A percentile compares a stretch with the other conserved stretches of the same genome.
Conservation (phyloP, 495 filamentous ascomycete species). For the Thozetella sp. region DNA sequence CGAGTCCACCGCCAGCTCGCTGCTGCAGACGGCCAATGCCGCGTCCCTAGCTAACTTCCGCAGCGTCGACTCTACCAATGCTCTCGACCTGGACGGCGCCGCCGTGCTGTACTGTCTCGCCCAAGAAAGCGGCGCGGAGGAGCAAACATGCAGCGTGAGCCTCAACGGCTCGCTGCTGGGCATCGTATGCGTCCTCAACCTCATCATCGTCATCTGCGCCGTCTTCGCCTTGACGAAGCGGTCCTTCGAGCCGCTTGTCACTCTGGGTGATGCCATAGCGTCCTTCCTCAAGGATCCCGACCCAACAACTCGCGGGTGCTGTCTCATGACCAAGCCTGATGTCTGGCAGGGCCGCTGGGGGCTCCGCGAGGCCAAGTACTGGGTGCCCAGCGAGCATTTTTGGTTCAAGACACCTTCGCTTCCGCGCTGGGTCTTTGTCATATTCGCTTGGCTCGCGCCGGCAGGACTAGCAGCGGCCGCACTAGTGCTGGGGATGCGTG, state of each 20-base stretch:
- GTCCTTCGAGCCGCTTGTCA: slow-evolving; percentile 38
- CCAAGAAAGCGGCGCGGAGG: slow-evolving; percentile 13
- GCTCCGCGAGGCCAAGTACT: slow-evolving; percentile 33
- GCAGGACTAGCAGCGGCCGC: slow-evolving; percentile 26
- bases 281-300: slow-evolving; percentile 46
- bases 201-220: slow-evolving; percentile 32
- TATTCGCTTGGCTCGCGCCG: slow-evolving; percentile 25
- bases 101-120: slow-evolving; percentile 34
- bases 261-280: slow-evolving; percentile 44
- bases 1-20: slow-evolving; percentile 24
- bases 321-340: slow-evolving; percentile 40
- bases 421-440: slow-evolving; percentile 29
- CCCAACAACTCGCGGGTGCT: slow-evolving; percentile 29
- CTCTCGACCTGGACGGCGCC: slow-evolving; percentile 15
- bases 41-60: slow-evolving; percentile 16
- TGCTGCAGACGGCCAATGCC: slow-evolving; percentile 25
- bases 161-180: slow-evolving; percentile 41
- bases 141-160: slow-evolving; percentile 34
- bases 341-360: slow-evolving; percentile 39
- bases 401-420: slow-evolving; percentile 40
- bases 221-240: slow-evolving; percentile 28
- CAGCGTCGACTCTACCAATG: slow-evolving; percentile 13
- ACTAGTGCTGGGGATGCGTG: slow-evolving; percentile 22
- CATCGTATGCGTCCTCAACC: slow-evolving; percentile 37
- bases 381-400: slow-evolving; percentile 34